Percentiles rank a stretch among this genome's conserved stretches.
Evolutionary conservation across 2,329 filamentous ascomycete genomes (phyloP).

Genomic region (Diplodia seriata): DNA sequence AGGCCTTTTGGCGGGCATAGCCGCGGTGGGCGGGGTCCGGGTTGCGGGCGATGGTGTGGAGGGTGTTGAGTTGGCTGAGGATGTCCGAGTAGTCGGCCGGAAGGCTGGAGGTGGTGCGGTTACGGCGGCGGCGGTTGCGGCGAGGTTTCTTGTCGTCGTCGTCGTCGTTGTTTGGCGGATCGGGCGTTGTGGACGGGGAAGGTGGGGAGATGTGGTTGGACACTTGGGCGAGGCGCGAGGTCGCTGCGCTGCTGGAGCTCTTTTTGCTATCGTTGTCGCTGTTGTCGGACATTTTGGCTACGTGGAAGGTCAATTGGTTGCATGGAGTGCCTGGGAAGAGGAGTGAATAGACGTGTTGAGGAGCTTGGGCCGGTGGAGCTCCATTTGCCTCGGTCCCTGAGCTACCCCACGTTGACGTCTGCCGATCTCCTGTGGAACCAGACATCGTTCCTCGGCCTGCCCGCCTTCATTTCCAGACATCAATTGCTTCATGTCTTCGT

Average conservation of each 20-base stretch:
- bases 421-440: constrained; percentile 1
- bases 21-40: constrained; percentile 62
- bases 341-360: not conserved
- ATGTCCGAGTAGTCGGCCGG: constrained; percentile 69
- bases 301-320: not conserved
- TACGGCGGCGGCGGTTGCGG: constrained; percentile 42
- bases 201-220: constrained; percentile 50
- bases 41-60: constrained; percentile 61
- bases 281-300: constrained; percentile 17
- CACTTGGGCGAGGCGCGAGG: constrained; percentile 57
- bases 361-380: constrained; percentile 25
- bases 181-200: constrained; percentile 3
- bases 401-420: constrained; percentile 22
- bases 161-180: not conserved
- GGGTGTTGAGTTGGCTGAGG: constrained; percentile 61
- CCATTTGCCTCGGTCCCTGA: constrained; percentile 28
- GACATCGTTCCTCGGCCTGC: constrained; percentile 7
- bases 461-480: not conserved
- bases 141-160: constrained; percentile 39
- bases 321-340: not conserved
- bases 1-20: constrained; percentile 68
- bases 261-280: constrained; percentile 28
- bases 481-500: not conserved
- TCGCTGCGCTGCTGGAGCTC: constrained; percentile 40
- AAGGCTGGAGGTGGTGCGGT: constrained; percentile 64